These are phyloP conservation scores for Secale cereale DNA, from an alignment of 176 grass and related monocot genomes.

Conservation along the genomic window DNA sequence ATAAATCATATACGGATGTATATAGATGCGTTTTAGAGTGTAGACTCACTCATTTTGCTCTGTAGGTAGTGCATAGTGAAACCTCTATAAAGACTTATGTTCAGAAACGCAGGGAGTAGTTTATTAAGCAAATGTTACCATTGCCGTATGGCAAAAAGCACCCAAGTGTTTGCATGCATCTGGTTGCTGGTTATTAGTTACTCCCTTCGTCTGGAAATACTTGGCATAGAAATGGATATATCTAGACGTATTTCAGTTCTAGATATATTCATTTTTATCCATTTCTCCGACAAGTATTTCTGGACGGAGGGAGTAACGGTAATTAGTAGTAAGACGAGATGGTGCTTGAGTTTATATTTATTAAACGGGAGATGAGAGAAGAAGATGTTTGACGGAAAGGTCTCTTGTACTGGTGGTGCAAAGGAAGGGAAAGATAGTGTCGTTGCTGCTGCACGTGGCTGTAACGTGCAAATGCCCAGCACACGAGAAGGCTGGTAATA, in stretches of 20 bases:
- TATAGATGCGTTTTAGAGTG: too few relatives aligned
- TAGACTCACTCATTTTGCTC: too few relatives aligned
- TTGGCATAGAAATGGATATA: too few relatives aligned
- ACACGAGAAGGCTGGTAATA: not conserved
- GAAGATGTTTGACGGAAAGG: not conserved
- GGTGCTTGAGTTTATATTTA: not conserved
- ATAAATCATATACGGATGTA: too few relatives aligned
- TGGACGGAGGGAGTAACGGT: too few relatives aligned
- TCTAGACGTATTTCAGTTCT: too few relatives aligned
- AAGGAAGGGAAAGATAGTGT: not conserved
- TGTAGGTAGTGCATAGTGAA: too few relatives aligned
- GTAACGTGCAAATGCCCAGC: constrained; percentile 24
- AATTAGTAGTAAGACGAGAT: not conserved
- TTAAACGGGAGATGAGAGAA: not conserved
- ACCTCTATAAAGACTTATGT: too few relatives aligned
- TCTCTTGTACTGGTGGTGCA: not conserved
- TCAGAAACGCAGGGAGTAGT: too few relatives aligned
- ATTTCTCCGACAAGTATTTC: too few relatives aligned
- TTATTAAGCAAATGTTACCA: not conserved
- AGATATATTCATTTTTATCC: too few relatives aligned
- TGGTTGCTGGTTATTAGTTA: not conserved
- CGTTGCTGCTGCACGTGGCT: constrained; percentile 29
- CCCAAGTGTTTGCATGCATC: constrained; percentile 10
- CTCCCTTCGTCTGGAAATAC: too few relatives aligned
- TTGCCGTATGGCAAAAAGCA: constrained; percentile 24